Base-by-base conservation (phyloP, 331 rosid genomes). In the Malus hybrid region DNA sequence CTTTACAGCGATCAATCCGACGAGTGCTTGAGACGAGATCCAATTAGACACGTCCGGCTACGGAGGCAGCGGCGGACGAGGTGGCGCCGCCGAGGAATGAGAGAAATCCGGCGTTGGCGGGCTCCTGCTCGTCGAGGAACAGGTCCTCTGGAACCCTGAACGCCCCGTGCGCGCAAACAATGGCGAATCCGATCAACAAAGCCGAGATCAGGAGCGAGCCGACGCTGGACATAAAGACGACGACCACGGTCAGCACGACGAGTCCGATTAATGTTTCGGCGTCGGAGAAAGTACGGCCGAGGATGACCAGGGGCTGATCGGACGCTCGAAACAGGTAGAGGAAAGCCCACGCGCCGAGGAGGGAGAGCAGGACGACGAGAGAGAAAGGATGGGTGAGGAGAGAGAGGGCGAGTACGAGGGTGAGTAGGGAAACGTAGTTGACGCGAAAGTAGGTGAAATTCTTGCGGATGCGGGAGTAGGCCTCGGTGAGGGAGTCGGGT, bases 141-240 rank as follows among this genome's bases (percentile, higher is more conserved):
- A 85, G 80, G 24, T 85, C 88, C 80, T 85, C 88, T 31, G 88
- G 88, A 69, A 82, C 86, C 83, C 86, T 79, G 52, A 85, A 85
- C 48, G 88, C 88, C 7, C 88, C 88, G 69, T 85, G 88, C 13
- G 85, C 73, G 57, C 80, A 77, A 6, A 85, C 84, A 29, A 85
- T 70, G 2, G 86, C 77, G 16, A 85, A 60, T 31, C 88, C 88
- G 20, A 82, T 69, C 79, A 80, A 22, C 61, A 81, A 56, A 7
- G 88, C 82, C 32, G 88, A 80, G 65, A 85, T 85, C 79, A 85
- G 83, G 22, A 85, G 88, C 70, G 88, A 85, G 54, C 88, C 88
- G 36, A 85, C 88, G 72, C 86, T 85, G 80, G 88, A 82, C 60
- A 80, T 67, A 61, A 85, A 82, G 36, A 85, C 79, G 31, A 82